Evolutionary conservation across 805 yeast species (phyloP), one percentile per base, ranked within the genome.

Genomic region (Candida alai): DNA sequence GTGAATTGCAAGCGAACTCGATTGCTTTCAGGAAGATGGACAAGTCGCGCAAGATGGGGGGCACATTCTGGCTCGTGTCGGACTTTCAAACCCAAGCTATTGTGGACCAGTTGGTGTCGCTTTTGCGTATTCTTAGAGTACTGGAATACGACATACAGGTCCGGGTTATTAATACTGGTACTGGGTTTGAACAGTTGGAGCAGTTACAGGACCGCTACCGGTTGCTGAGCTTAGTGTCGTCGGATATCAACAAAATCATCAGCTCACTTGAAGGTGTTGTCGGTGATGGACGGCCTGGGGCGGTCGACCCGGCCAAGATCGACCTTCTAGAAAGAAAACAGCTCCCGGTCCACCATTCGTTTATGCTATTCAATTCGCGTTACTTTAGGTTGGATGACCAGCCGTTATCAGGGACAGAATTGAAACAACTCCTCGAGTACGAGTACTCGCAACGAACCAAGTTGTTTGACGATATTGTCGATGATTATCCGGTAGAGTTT

Each of bases 351-450:
- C 52, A 58, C 7, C 55, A 52, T 18, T 49, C 68, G 2, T 71
- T 68, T 36, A 30, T 79, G 6, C 48, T 75, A 6, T 44, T 77
- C 16, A 78, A 78, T 46, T 83, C 87, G 10, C 68, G 87, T 51
- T 54, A 60, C 70, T 35, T 67, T 52, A 44, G 59, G 59, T 19
- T 60, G 40, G 36, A 43, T 29, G 18, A 20, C 11, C n/a, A 51
- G 35, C 28, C 56, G 34, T 43, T 49, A 37, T 4, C 46, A 44
- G 13, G 28, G 2, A 37, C 42, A 1, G 62, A 65, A 3, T 46
- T 76, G 23, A 56, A 57, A 7, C 51, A 54, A 14, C 51, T 80
- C 2, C 41, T 71, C 2, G 63, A 64, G 5, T 65, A 68, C 41
- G 88, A 82, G 43, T 48, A 60, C 1, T 49, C 54, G 4, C 65